A percentile compares a stretch with the other conserved stretches of the same genome.
Conservation (phyloP, 75 land plant genomes). For the Cupressus sempervirens region DNA sequence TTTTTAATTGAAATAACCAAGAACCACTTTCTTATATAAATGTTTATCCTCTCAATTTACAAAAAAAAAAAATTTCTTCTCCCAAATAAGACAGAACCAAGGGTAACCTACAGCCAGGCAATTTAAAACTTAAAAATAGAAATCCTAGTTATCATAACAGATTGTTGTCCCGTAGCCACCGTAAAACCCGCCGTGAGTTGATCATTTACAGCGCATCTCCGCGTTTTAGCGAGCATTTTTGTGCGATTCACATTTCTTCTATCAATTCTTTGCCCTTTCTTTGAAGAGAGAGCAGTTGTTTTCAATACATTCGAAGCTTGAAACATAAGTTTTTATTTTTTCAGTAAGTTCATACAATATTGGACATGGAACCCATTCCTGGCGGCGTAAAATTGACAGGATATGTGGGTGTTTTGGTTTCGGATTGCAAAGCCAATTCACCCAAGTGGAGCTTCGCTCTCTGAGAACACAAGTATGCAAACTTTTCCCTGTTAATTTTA, state of each 20-base stretch:
- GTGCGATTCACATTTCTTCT: background rate
- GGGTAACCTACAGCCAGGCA: background rate
- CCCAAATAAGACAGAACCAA: no score
- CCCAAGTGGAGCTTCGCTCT: conserved; percentile 74
- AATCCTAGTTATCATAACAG: background rate
- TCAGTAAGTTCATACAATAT: background rate
- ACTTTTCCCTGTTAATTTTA: background rate
- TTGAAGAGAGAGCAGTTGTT: background rate
- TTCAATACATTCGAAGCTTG: background rate
- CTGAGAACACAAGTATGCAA: conserved; percentile 64
- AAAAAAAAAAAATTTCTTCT: no score
- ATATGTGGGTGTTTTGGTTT: conserved; percentile 67
- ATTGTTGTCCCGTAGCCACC: background rate
- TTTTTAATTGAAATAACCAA: no score
- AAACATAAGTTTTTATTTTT: background rate
- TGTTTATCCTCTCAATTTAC: no score
- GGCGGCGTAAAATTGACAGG: conserved; percentile 41
- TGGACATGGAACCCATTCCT: background rate
- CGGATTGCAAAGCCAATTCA: conserved; percentile 83
- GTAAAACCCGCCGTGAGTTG: background rate
- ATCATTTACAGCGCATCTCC: background rate
- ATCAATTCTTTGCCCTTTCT: background rate
- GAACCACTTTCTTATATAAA: no score
- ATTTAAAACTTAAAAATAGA: background rate
- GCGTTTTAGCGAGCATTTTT: no score